These are phyloP conservation scores for Teratosphaeriaceae sp. DNA, from an alignment of 2,329 filamentous ascomycete genomes.

Conservation along the genomic window DNA sequence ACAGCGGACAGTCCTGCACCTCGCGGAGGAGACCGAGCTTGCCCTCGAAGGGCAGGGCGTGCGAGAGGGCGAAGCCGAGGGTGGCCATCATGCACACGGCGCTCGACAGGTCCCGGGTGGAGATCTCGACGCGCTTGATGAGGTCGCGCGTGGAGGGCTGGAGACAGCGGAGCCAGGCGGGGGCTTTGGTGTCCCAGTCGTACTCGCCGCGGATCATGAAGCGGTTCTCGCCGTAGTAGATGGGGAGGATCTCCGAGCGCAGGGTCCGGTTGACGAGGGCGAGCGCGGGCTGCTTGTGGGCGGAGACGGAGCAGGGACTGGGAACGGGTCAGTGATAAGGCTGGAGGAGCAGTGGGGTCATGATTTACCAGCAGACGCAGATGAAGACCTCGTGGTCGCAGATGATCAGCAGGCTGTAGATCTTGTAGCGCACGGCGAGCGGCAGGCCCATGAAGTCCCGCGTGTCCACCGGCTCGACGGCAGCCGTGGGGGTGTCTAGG, in stretches of 20 bases:
- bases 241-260: constrained; percentile 6
- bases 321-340: neutral
- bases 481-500: neutral
- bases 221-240: constrained; percentile 8
- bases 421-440: constrained; percentile 3
- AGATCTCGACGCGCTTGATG: constrained; percentile 7
- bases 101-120: constrained; percentile 5
- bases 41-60: neutral
- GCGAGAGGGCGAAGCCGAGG: constrained; percentile 4
- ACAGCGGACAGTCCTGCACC: neutral
- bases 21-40: neutral
- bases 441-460: neutral
- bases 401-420: neutral
- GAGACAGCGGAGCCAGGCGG: constrained; percentile 5
- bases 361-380: constrained; percentile 4
- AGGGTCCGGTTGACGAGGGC: constrained; percentile 5
- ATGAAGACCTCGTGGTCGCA: constrained; percentile 4
- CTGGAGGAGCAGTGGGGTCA: no score
- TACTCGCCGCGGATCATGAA: constrained; percentile 5
- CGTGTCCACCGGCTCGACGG: neutral
- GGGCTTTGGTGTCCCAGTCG: constrained; percentile 1
- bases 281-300: constrained; percentile 3
- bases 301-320: neutral
- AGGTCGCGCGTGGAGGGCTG: neutral
- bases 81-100: constrained; percentile 7